Percentiles rank a stretch among this genome's conserved stretches.
Evolutionary conservation across 352 stramenopile genomes (phyloP).

Genomic region (Globisporangium solare): DNA sequence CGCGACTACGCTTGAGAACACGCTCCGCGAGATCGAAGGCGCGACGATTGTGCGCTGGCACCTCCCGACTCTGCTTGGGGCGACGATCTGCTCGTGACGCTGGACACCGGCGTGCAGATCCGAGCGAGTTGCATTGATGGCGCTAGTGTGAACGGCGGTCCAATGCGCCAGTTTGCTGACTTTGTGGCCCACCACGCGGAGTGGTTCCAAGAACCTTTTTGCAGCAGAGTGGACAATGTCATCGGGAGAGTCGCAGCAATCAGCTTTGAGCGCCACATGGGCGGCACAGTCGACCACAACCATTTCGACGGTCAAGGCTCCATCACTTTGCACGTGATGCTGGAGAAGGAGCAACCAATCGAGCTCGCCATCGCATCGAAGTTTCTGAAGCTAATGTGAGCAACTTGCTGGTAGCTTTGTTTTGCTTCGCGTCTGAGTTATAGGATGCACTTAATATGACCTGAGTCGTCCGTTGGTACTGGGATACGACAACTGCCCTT

Average conservation of each 20-base stretch:
- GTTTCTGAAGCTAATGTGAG: background rate
- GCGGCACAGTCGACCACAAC: background rate
- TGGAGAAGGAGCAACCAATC: background rate
- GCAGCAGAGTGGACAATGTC: background rate
- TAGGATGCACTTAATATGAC: conserved; percentile 10
- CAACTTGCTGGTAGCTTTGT: background rate
- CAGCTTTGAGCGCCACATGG: background rate
- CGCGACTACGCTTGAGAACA: background rate
- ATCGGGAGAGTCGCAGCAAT: background rate
- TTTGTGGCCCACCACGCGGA: background rate
- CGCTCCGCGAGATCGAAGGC: background rate
- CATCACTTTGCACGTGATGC: background rate
- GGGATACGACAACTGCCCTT: conserved; percentile 15
- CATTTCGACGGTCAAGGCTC: background rate
- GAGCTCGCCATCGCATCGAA: background rate
- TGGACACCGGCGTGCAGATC: background rate
- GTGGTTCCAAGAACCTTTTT: background rate
- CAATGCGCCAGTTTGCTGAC: background rate
- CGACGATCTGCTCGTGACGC: background rate
- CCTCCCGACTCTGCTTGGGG: background rate
- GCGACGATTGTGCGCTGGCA: background rate
- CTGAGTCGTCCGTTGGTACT: conserved; percentile 5
- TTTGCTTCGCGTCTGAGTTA: background rate
- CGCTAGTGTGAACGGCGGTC: background rate
- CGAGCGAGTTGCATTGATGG: background rate